Evolutionary conservation across 2,329 filamentous ascomycete species (phyloP).

Genomic region (Calonectria hongkongensis): DNA sequence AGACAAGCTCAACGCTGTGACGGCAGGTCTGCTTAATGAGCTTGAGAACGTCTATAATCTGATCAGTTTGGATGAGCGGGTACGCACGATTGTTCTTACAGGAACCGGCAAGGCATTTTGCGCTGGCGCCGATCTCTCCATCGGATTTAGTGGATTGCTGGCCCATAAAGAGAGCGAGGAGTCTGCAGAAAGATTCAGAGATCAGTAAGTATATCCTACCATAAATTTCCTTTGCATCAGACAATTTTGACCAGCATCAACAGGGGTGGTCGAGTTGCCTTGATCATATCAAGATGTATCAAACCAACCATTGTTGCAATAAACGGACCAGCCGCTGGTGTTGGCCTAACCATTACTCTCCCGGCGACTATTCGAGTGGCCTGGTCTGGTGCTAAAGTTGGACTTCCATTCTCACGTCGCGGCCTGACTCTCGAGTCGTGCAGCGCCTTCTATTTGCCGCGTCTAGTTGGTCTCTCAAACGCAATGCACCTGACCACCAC

Average conservation of each 20-base stretch:
- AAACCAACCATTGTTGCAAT: slow-evolving; percentile 40
- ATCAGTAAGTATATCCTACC: slow-evolving; percentile 27
- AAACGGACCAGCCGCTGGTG: slow-evolving; percentile 39
- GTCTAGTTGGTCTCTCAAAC: slow-evolving; percentile 31
- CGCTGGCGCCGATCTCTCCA: slow-evolving; percentile 75
- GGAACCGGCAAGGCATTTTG: slow-evolving; percentile 78
- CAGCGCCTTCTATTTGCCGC: slow-evolving; percentile 39
- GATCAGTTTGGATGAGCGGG: slow-evolving; percentile 73
- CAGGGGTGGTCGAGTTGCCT: slow-evolving; percentile 31
- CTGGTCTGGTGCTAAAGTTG: slow-evolving; percentile 33
- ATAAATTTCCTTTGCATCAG: neutral
- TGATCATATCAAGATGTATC: slow-evolving; percentile 29
- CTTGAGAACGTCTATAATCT: slow-evolving; percentile 69
- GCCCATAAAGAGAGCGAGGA: slow-evolving; percentile 32
- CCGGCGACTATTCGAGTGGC: slow-evolving; percentile 37
- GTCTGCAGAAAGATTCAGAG: slow-evolving; percentile 23
- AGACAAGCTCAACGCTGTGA: slow-evolving; percentile 73
- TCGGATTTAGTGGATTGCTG: slow-evolving; percentile 31
- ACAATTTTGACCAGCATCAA: neutral
- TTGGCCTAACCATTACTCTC: slow-evolving; percentile 38
- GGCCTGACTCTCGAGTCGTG: slow-evolving; percentile 33
- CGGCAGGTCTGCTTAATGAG: slow-evolving; percentile 63
- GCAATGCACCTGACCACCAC: slow-evolving; percentile 37
- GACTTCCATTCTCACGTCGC: slow-evolving; percentile 31
- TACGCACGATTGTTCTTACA: slow-evolving; percentile 76